A percentile compares a stretch with the other conserved stretches of the same genome.
Conservation (phyloP, 306 rosid genomes). For the Pachyrhizus erosus region DNA sequence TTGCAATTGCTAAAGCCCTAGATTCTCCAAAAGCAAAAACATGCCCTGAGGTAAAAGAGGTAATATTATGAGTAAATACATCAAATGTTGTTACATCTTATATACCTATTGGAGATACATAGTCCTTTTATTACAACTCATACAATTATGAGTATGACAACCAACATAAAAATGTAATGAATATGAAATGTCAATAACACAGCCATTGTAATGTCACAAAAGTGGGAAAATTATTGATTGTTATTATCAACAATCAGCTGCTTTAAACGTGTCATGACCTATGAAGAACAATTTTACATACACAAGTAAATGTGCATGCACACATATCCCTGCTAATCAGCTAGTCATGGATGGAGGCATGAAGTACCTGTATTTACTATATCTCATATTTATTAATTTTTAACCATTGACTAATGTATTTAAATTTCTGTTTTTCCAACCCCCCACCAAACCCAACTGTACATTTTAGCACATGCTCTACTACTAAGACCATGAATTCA, state of each 20-base stretch:
- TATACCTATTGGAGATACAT: neutral
- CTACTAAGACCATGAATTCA: too few species aligned
- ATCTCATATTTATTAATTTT: too few species aligned
- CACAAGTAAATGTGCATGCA: neutral
- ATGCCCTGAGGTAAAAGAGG: slow-evolving; percentile 70
- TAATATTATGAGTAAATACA: neutral
- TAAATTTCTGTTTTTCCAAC: too few species aligned
- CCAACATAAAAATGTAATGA: slow-evolving; percentile 24
- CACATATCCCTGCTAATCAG: too few species aligned
- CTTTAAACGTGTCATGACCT: neutral
- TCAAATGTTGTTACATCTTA: neutral
- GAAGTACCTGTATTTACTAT: too few species aligned
- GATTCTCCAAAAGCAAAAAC: slow-evolving; percentile 99
- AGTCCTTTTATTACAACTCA: neutral
- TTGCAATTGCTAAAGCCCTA: slow-evolving; percentile 92
- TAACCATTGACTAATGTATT: too few species aligned
- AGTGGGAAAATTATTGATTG: neutral
- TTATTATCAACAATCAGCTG: neutral
- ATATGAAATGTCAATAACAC: neutral
- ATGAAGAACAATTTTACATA: neutral
- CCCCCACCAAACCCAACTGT: too few species aligned
- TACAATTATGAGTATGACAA: neutral
- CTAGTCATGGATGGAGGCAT: too few species aligned
- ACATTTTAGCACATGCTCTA: too few species aligned
- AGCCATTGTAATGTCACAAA: neutral